phyloP scores from a whole-genome alignment of 148 eudicot genomes.

The Vaccinium darrowii region DNA sequence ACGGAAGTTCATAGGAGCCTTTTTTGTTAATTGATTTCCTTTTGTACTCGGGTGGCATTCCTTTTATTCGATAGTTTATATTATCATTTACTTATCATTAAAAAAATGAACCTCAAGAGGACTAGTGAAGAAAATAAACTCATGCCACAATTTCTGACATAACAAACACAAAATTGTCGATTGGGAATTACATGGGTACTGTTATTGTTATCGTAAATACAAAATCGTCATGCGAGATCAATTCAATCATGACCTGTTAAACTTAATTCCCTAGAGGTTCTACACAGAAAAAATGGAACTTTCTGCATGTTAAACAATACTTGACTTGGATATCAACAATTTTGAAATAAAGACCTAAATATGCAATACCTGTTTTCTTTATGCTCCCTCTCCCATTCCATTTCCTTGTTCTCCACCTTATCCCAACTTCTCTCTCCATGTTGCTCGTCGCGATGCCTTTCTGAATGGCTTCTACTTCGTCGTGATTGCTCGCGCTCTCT shows the following conservation, averaged over 20 bases:
- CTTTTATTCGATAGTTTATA: neutral
- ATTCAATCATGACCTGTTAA: neutral
- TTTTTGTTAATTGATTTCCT: neutral
- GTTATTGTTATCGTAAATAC: neutral
- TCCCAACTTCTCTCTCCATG: constrained; percentile 45
- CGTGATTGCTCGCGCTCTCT: constrained; percentile 37
- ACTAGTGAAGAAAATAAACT: neutral
- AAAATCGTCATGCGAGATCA: neutral
- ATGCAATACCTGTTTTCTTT: constrained; percentile 48
- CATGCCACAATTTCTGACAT: neutral
- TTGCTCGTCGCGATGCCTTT: constrained; percentile 42
- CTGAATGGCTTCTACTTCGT: constrained; percentile 51
- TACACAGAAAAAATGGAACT: neutral
- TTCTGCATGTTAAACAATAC: neutral
- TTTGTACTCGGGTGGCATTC: neutral
- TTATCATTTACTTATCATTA: neutral
- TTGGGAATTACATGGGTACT: neutral
- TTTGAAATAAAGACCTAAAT: neutral
- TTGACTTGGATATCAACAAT: neutral
- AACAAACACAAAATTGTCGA: neutral
- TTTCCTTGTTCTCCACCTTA: constrained; percentile 31
- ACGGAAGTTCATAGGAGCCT: neutral
- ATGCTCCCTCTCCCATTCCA: constrained; percentile 23
- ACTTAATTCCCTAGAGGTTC: neutral
- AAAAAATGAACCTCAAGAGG: neutral